Evolutionary conservation across 2,329 filamentous ascomycete species (phyloP).

Genomic region (Elsinoe necatrix): DNA sequence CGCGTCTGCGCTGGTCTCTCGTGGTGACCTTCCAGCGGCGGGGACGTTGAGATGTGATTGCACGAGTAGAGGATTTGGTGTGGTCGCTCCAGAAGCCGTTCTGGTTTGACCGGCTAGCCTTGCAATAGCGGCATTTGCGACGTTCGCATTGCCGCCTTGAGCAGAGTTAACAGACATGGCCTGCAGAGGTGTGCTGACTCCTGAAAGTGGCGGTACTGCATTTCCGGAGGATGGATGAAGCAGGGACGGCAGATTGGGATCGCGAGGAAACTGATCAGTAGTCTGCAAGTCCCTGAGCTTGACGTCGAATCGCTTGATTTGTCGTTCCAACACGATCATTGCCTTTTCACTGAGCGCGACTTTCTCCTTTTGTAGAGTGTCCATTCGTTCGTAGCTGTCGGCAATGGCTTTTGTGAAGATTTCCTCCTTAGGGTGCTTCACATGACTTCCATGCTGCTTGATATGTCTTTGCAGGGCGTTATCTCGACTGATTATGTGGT

Average conservation of each 20-base stretch:
- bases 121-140: slow-evolving; percentile 43
- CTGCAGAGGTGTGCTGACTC: slow-evolving; percentile 44
- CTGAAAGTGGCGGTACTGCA: slow-evolving; percentile 39
- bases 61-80: slow-evolving; percentile 18
- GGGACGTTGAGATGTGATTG: slow-evolving; percentile 20
- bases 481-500: slow-evolving; percentile 64
- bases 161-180: slow-evolving; percentile 48
- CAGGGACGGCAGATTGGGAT: slow-evolving; percentile 52
- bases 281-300: slow-evolving; percentile 52
- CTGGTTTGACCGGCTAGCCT: slow-evolving; percentile 25
- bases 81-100: slow-evolving; percentile 14
- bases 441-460: slow-evolving; percentile 64
- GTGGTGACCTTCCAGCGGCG: slow-evolving; percentile 22
- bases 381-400: slow-evolving; percentile 60
- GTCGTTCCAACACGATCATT: slow-evolving; percentile 54
- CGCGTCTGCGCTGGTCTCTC: slow-evolving; percentile 36
- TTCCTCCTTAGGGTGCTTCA: slow-evolving; percentile 67
- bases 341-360: slow-evolving; percentile 58
- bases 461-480: slow-evolving; percentile 73
- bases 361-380: slow-evolving; percentile 68
- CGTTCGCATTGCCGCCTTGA: slow-evolving; percentile 39
- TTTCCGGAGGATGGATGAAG: slow-evolving; percentile 42
- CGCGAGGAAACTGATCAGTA: slow-evolving; percentile 51
- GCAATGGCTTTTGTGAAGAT: slow-evolving; percentile 56
- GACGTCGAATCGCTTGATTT: slow-evolving; percentile 54